Base-by-base conservation (phyloP, 108 stramenopile species). In the Poteriospumella lacustris region DNA sequence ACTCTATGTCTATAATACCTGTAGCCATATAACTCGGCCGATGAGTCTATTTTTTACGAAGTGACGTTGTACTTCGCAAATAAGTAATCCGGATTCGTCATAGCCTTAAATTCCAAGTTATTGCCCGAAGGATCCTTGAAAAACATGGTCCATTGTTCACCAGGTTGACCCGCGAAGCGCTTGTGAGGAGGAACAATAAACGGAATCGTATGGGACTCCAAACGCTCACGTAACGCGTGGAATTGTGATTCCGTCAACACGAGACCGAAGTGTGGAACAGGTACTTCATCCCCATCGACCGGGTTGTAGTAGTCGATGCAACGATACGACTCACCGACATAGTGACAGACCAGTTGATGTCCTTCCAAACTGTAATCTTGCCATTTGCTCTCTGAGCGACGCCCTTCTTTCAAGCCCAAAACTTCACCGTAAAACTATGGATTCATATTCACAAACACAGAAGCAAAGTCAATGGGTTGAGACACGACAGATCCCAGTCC, bases 211-310 rank as follows among this genome's bases (percentile, higher is more conserved):
- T 88, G 83, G 1, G 82, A 69, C 31, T 78, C 85, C 39, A 98
- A 69, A 0, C 95, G 87, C 26, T 91, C 79, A 0, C 92, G 93
- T 72, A 98, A 73, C 0, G 44, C 85, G 79, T 96, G 89, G 78
- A 96, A 99, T 59, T 93, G 80, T 0, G 87, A 88, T 0, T 89
- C 94, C 5, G 94, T 93, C 73, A 99, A 79, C 0, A 93, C 95
- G 39, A 95, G 77, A 5, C 97, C 97, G 42, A 91, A 86, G 86
- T 99, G 97, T 1, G 96, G 96, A 9, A 99, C 97, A 3, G 97
- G 97, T 0, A 99, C 96, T 64, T 97, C 95, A 79, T 99, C 96
- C 41, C 95, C 96, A 81, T 99, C 97, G 26, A 99, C 97, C 12
- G 97, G 97, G 68, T 99, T 99, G 91, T 86, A 92, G 69, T 90